Conservation (phyloP, 495 filamentous ascomycete species). For the Daldinia loculata region DNA sequence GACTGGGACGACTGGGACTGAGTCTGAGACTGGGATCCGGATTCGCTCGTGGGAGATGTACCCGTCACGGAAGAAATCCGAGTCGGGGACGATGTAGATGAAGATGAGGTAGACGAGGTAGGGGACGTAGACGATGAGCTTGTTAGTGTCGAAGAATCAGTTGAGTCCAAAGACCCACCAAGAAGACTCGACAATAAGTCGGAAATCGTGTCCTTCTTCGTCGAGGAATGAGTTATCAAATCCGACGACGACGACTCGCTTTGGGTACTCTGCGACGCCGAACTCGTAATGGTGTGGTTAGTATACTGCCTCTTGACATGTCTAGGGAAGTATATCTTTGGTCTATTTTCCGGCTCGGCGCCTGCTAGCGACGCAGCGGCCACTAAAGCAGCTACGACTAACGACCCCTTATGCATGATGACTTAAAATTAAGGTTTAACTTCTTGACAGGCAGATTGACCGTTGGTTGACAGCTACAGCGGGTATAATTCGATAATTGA, state of each 20-base stretch:
- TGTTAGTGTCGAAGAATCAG: slow-evolving; percentile 25
- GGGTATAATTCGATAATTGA: slow-evolving; percentile 31
- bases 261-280: slow-evolving; percentile 36
- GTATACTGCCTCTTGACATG: slow-evolving; percentile 66
- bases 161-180: slow-evolving; percentile 10
- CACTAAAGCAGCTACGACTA: slow-evolving; percentile 62
- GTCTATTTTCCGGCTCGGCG: slow-evolving; percentile 53
- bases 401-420: slow-evolving; percentile 59
- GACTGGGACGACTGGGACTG: background rate
- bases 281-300: slow-evolving; percentile 58
- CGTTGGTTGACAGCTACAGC: slow-evolving; percentile 27
- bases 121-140: background rate
- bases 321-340: slow-evolving; percentile 67
- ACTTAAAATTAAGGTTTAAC: slow-evolving; percentile 38
- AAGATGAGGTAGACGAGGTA: slow-evolving; percentile 8
- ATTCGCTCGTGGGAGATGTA: slow-evolving; percentile 15
- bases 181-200: slow-evolving; percentile 42
- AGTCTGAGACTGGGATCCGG: slow-evolving; percentile 20
- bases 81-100: slow-evolving; percentile 11
- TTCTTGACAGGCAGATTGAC: slow-evolving; percentile 26
- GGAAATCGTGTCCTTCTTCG: slow-evolving; percentile 47
- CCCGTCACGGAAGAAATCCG: slow-evolving; percentile 10
- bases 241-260: slow-evolving; percentile 17
- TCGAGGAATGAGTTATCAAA: slow-evolving; percentile 34
- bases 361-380: slow-evolving; percentile 59